Evolutionary conservation across 345 rosid genomes (phyloP).

Genomic region (Moricandia moricandioides): DNA sequence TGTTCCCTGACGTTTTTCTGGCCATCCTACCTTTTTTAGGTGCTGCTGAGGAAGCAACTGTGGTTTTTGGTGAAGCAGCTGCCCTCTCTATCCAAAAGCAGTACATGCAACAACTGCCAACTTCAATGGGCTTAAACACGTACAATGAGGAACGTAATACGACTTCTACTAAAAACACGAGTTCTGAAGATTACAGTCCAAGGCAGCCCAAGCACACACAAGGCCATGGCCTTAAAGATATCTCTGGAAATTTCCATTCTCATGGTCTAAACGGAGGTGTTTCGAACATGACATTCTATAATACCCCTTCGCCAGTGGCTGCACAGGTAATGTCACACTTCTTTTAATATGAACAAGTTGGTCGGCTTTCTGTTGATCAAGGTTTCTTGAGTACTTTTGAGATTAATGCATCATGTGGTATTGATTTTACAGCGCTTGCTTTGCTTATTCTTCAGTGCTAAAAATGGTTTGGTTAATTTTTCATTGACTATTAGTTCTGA

Average conservation of each 20-base stretch:
- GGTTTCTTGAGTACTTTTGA: constrained; percentile 6
- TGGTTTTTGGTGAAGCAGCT: constrained; percentile 87
- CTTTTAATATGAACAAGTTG: constrained; percentile 8
- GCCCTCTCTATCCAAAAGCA: constrained; percentile 82
- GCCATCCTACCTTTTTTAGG: constrained; percentile 41
- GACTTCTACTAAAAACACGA: constrained; percentile 41
- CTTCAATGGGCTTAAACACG: constrained; percentile 42
- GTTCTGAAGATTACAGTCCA: constrained; percentile 61
- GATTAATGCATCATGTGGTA: constrained; percentile 2
- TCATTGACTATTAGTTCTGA: neutral
- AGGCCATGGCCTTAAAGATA: constrained; percentile 68
- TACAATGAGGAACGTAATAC: constrained; percentile 61
- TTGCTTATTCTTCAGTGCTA: neutral
- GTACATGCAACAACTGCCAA: constrained; percentile 49
- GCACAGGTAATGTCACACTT: constrained; percentile 56
- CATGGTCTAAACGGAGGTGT: constrained; percentile 71
- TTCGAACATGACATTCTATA: constrained; percentile 66
- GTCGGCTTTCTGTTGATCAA: neutral
- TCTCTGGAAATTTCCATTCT: constrained; percentile 64
- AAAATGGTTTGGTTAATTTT: constrained; percentile 1
- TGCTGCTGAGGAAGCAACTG: constrained; percentile 87
- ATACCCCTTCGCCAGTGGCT: constrained; percentile 86
- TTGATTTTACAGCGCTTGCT: constrained; percentile 1
- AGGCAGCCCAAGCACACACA: constrained; percentile 69
- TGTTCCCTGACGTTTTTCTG: constrained; percentile 10